Percentiles rank a stretch among this genome's conserved stretches.
Conservation (phyloP, 176 grass and related monocot genomes). For the Oryza glumipatula region DNA sequence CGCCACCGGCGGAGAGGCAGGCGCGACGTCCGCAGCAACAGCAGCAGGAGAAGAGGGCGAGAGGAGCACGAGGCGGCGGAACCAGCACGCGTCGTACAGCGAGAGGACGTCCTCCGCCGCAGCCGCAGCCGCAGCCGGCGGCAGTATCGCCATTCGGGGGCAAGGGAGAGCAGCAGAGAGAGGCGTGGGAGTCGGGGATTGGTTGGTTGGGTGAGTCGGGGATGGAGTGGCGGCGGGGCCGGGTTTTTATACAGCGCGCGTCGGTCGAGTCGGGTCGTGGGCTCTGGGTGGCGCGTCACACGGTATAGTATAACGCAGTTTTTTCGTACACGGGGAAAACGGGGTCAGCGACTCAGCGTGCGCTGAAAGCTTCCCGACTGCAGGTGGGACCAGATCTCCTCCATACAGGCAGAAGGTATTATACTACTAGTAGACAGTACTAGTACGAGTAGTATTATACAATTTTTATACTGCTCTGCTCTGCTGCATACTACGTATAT, state of each 20-base stretch:
- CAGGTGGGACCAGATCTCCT: background rate
- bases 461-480: background rate
- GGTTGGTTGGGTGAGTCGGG: conserved; percentile 5
- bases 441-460: background rate
- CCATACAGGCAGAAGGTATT: background rate
- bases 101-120: conserved; percentile 29
- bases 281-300: background rate
- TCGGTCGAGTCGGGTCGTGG: background rate
- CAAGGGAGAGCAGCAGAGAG: no score
- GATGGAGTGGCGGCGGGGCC: conserved; percentile 6
- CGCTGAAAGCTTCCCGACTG: background rate
- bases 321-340: background rate
- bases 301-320: background rate
- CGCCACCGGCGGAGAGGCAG: background rate
- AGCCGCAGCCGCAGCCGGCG: background rate
- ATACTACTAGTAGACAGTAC: background rate
- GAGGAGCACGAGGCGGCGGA: conserved; percentile 59
- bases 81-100: conserved; percentile 82
- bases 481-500: background rate
- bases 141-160: background rate
- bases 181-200: background rate
- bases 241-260: conserved; percentile 30
- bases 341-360: conserved; percentile 16
- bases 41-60: conserved; percentile 4
- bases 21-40: background rate